phyloP scores from a whole-genome alignment of 2,329 filamentous ascomycete species.

The Penicillium sp. region DNA sequence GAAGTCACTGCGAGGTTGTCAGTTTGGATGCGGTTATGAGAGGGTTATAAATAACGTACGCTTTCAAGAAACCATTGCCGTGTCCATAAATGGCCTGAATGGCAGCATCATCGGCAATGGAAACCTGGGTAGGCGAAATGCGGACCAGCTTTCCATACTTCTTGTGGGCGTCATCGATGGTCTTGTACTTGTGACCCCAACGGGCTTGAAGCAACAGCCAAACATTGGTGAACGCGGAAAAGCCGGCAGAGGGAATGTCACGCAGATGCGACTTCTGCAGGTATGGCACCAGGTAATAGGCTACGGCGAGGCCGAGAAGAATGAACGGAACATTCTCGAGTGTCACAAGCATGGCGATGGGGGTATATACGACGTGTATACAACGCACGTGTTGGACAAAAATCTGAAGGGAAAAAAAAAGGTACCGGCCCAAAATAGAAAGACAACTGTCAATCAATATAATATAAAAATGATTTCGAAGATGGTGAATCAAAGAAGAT shows the following conservation, averaged over 20 bases:
- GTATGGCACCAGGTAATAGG: slow-evolving; percentile 60
- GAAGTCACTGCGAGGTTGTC: slow-evolving; percentile 61
- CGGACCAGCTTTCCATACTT: slow-evolving; percentile 76
- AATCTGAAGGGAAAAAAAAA: not conserved
- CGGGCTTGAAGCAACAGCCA: slow-evolving; percentile 73
- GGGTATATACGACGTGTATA: not conserved
- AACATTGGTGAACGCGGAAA: slow-evolving; percentile 68
- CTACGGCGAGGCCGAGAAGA: slow-evolving; percentile 51
- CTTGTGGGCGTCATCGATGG: slow-evolving; percentile 71
- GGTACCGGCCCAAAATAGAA: not conserved
- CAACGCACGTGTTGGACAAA: not conserved
- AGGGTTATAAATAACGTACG: slow-evolving; percentile 47
- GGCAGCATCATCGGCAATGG: slow-evolving; percentile 74
- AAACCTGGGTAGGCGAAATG: slow-evolving; percentile 81
- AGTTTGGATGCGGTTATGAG: not conserved
- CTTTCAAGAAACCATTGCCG: slow-evolving; percentile 71
- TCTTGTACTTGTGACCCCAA: slow-evolving; percentile 61
- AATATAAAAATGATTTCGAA: not conserved
- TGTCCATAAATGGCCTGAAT: slow-evolving; percentile 77
- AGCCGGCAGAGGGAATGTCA: slow-evolving; percentile 52
- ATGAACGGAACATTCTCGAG: slow-evolving; percentile 36
- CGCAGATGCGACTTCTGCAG: slow-evolving; percentile 55
- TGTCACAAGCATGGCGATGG: slow-evolving; percentile 32
- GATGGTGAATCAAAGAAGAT: not conserved
- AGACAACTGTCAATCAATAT: not conserved